A percentile compares a stretch with the other conserved stretches of the same genome.
Conservation (phyloP, 257 asterid genomes). For the Solanum microdontum region DNA sequence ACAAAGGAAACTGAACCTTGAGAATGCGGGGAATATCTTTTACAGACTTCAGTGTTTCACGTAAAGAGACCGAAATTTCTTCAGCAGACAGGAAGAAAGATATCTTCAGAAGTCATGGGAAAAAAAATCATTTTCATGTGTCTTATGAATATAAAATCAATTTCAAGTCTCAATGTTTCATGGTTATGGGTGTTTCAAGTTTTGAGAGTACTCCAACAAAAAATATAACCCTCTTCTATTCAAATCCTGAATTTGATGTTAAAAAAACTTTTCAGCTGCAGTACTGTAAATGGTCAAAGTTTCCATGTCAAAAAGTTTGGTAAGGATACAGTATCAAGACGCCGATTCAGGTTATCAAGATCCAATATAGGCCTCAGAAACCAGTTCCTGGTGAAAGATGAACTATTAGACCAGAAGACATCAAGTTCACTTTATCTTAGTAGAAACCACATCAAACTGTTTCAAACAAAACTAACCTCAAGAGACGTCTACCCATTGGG, state of each 20-base stretch:
- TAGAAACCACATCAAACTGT: neutral
- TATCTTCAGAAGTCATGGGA: conserved; percentile 56
- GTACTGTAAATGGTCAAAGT: neutral
- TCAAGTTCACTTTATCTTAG: conserved; percentile 10
- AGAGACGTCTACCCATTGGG: conserved; percentile 87
- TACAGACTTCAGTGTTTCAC: conserved; percentile 82
- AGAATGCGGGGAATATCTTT: conserved; percentile 84
- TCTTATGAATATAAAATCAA: neutral
- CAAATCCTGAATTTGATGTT: neutral
- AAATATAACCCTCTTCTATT: neutral
- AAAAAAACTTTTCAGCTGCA: neutral
- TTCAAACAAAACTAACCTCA: conserved; percentile 44
- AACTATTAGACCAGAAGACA: conserved; percentile 17
- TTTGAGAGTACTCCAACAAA: neutral
- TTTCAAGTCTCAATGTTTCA: neutral
- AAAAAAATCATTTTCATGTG: neutral
- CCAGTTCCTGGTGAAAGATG: conserved; percentile 62
- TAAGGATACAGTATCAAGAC: conserved; percentile 92
- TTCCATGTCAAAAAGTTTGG: neutral
- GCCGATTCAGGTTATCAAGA: conserved; percentile 66
- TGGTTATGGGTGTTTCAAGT: neutral
- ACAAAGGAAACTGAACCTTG: conserved; percentile 44
- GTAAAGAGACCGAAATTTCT: conserved; percentile 67
- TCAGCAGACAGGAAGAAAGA: conserved; percentile 77
- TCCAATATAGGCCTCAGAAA: conserved; percentile 92